Conservation (phyloP, 164 flowering plant genomes). For the Amborella trichopoda region DNA sequence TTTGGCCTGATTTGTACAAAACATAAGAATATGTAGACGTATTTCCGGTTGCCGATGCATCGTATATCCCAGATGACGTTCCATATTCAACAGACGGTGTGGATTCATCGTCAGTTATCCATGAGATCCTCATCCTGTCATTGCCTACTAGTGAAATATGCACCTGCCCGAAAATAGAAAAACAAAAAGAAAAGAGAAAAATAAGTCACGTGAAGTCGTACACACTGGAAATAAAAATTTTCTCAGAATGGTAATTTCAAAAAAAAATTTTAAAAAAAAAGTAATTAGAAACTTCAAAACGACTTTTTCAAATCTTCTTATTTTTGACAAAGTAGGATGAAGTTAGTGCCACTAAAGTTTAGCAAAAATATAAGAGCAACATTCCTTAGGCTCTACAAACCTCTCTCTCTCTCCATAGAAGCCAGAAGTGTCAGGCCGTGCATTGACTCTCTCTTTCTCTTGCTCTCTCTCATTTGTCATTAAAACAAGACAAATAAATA, state of each 20-base stretch:
- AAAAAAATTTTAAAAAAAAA: no score
- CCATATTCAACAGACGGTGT: conserved; percentile 44
- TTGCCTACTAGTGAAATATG: conserved; percentile 60
- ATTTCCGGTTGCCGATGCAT: conserved; percentile 25
- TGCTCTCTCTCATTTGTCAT: no score
- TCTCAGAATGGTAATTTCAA: not conserved
- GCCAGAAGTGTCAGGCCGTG: no score
- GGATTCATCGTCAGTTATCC: conserved; percentile 38
- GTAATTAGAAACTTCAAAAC: not conserved
- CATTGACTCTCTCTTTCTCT: no score
- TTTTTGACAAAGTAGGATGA: no score
- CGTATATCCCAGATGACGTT: conserved; percentile 22
- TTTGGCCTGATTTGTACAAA: conserved; percentile 39
- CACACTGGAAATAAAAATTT: not conserved
- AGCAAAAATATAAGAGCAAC: no score
- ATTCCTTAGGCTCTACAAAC: no score
- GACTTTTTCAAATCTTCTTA: not conserved
- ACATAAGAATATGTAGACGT: conserved; percentile 26
- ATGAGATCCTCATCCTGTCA: conserved; percentile 66
- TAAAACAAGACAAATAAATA: no score
- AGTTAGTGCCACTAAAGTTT: no score
- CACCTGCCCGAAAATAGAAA: conserved; percentile 28
- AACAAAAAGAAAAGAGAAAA: conserved; percentile 1
- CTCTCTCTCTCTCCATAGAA: no score
- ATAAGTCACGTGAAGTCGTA: no score